phyloP scores from a whole-genome alignment of 768 basidiomycete species.

The Lepiota brunneoincarnata region DNA sequence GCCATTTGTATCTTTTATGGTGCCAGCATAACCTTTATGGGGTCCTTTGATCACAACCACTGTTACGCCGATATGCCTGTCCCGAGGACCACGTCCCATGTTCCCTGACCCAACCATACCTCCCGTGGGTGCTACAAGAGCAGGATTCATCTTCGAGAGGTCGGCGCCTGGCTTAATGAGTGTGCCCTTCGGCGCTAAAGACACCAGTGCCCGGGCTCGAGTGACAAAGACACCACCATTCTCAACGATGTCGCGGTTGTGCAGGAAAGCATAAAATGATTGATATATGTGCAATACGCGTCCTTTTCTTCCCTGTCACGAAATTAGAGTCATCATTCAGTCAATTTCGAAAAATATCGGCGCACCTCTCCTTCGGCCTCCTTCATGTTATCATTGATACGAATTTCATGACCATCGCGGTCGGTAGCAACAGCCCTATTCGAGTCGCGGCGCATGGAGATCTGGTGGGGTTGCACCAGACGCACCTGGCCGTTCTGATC shows the following conservation, averaged over 20 bases:
- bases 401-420: constrained; percentile 82
- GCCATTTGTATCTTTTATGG: constrained; percentile 94
- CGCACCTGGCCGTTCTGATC: constrained; percentile 93
- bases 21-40: constrained; percentile 87
- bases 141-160: constrained; percentile 90
- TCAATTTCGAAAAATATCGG: constrained; percentile 4
- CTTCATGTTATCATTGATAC: constrained; percentile 88
- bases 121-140: constrained; percentile 57
- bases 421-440: constrained; percentile 85
- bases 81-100: constrained; percentile 78
- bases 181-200: constrained; percentile 83
- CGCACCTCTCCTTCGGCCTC: constrained; percentile 86
- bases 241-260: constrained; percentile 87
- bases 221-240: constrained; percentile 96
- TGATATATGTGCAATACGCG: constrained; percentile 92
- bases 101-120: constrained; percentile 79
- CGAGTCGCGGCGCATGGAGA: constrained; percentile 86
- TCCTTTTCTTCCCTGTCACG: constrained; percentile 73
- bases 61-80: constrained; percentile 74
- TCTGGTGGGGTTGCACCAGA: constrained; percentile 89
- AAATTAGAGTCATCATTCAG: background rate
- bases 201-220: constrained; percentile 76
- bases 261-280: constrained; percentile 90
- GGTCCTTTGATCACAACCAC: constrained; percentile 85
- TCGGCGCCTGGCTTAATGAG: constrained; percentile 66